Evolutionary conservation across 805 yeast genomes (phyloP), one percentile per base, ranked within the genome.

Genomic region (Aciculoconidium aculeatum): DNA sequence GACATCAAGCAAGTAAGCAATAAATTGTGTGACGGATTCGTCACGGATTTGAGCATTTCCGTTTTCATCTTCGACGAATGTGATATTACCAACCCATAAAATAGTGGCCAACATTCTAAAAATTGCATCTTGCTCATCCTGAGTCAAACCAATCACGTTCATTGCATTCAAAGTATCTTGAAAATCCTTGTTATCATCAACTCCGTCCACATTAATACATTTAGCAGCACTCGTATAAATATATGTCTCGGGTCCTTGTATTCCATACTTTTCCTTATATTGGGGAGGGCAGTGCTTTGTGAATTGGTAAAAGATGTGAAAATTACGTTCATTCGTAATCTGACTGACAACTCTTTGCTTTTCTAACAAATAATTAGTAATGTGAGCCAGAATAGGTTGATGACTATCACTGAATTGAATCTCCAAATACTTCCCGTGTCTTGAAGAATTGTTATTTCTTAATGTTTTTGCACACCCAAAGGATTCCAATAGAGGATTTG

Each of bases 341-440:
- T 92, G 99, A 18, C 90, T 79, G n/a, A 92, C 98, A 17, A 92
- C 96, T 57, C 99, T 74, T 58, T 86, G 95, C 53, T 92, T 92
- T 51, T 92, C 99, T 40, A 92, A 66, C 39, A 92, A 61, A 53
- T 92, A 92, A 57, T 92, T 92, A 32, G 97, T 92, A 53, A 92
- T 92, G 53, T 87, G 90, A 26, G 96, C 98, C 23, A 95, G 85
- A 23, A 86, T 80, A 4, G 98, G 98, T 53, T 84, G 95, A 47
- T 77, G 83, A 44, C 71, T 74, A 10, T 47, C 34, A 53, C 85
- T 83, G 66, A 92, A 92, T 46, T 75, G 77, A 41, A 92, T 92
- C 58, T 92, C 96, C 25, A 92, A 67, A 56, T 92, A 92, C 57
- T 86, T 86, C 27, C 96, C 96, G 58, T 86, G 95, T 49, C 96